Evolutionary conservation across 768 basidiomycete genomes (phyloP).

Genomic region (Boletus pseudo-olivaceus): DNA sequence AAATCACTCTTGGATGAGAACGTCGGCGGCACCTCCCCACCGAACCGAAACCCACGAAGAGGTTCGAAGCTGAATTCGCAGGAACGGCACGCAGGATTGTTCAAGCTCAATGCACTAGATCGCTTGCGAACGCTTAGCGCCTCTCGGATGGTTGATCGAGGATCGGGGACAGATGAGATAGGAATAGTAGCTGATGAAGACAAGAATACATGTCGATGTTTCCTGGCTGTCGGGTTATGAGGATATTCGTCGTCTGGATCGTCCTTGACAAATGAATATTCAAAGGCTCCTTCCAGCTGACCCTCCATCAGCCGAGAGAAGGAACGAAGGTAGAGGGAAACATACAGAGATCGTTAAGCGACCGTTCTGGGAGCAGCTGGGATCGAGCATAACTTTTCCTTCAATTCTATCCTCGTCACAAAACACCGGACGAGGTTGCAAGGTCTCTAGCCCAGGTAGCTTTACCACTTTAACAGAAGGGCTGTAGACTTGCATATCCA

Average conservation of each 20-base stretch:
- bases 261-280: constrained; percentile 35
- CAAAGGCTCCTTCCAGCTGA: constrained; percentile 64
- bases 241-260: constrained; percentile 17
- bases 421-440: constrained; percentile 47
- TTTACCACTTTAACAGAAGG: constrained; percentile 52
- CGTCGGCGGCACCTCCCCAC: constrained; percentile 62
- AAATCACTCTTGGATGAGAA: constrained; percentile 38
- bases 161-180: constrained; percentile 31
- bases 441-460: constrained; percentile 21
- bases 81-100: constrained; percentile 29
- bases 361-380: constrained; percentile 50
- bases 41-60: constrained; percentile 44
- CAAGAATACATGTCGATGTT: constrained; percentile 46
- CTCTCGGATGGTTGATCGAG: constrained; percentile 24
- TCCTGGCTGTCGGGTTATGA: constrained; percentile 22
- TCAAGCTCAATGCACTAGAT: constrained; percentile 42
- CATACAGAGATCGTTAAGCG: constrained; percentile 54
- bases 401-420: constrained; percentile 56
- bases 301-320: constrained; percentile 2
- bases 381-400: constrained; percentile 58
- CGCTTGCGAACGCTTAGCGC: constrained; percentile 43
- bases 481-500: constrained; percentile 62
- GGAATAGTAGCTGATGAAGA: constrained; percentile 43
- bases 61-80: constrained; percentile 54
- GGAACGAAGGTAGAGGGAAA: background rate